phyloP scores from a whole-genome alignment of 345 rosid genomes.

The Citrus reticulata region DNA sequence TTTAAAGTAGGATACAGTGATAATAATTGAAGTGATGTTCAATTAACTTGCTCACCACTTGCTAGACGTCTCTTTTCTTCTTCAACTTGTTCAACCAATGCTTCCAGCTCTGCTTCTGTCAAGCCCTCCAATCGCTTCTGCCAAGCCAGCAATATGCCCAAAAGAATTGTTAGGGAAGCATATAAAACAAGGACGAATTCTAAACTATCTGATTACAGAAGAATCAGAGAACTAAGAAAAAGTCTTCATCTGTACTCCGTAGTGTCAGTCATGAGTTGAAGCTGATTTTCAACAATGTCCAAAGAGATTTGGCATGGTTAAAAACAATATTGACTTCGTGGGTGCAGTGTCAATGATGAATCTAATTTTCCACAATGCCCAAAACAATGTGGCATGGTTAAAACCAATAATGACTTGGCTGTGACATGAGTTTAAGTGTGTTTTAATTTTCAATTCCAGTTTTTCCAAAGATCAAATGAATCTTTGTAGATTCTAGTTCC shows the following conservation, averaged over 20 bases:
- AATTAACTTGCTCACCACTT: slow-evolving; percentile 45
- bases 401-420: background rate
- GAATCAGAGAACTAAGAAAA: background rate
- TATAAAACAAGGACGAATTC: background rate
- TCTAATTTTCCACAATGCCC: background rate
- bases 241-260: background rate
- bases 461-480: background rate
- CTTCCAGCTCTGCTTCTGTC: slow-evolving; percentile 83
- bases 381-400: no score
- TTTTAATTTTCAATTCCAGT: background rate
- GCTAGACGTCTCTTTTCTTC: slow-evolving; percentile 70
- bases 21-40: slow-evolving; percentile 11
- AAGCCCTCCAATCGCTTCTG: slow-evolving; percentile 91
- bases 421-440: background rate
- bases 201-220: background rate
- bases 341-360: background rate
- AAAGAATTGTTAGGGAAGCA: background rate
- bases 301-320: background rate
- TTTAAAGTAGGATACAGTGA: background rate
- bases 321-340: no score
- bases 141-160: background rate
- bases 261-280: background rate
- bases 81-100: slow-evolving; percentile 87
- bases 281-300: no score
- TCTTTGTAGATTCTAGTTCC: background rate